Conservation (phyloP, 345 rosid genomes). For the Laguncularia racemosa region DNA sequence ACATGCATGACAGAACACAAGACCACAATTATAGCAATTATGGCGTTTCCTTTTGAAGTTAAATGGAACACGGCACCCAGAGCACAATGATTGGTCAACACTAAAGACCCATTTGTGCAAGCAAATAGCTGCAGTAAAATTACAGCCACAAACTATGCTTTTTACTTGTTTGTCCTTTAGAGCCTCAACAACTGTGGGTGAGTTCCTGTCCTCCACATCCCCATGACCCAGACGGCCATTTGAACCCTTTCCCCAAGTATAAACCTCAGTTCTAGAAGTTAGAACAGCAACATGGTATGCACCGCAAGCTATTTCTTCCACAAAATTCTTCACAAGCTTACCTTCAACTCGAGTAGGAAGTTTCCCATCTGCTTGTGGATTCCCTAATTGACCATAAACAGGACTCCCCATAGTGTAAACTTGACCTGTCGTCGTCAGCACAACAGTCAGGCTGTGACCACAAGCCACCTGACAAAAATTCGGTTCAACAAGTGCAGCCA, state of each 20-base stretch:
- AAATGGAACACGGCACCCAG: slow-evolving; percentile 61
- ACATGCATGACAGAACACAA: slow-evolving; percentile 65
- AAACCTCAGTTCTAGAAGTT: slow-evolving; percentile 75
- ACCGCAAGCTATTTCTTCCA: slow-evolving; percentile 77
- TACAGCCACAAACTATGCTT: slow-evolving; percentile 62
- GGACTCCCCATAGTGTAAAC: slow-evolving; percentile 77
- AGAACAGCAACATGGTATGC: slow-evolving; percentile 69
- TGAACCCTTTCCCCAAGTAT: slow-evolving; percentile 82
- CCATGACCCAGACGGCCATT: slow-evolving; percentile 78
- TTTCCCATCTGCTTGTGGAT: slow-evolving; percentile 61
- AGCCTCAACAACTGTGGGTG: slow-evolving; percentile 54
- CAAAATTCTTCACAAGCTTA: slow-evolving; percentile 49
- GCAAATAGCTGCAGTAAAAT: slow-evolving; percentile 69
- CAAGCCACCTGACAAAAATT: slow-evolving; percentile 71
- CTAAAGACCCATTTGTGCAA: slow-evolving; percentile 75
- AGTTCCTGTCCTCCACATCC: slow-evolving; percentile 54
- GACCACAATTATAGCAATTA: slow-evolving; percentile 76
- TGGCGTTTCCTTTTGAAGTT: slow-evolving; percentile 74
- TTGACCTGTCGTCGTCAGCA: slow-evolving; percentile 58
- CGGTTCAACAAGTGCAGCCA: slow-evolving; percentile 68
- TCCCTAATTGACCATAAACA: slow-evolving; percentile 72
- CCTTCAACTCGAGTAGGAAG: slow-evolving; percentile 59
- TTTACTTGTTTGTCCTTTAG: slow-evolving; percentile 70
- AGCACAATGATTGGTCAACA: slow-evolving; percentile 69
- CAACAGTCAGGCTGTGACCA: slow-evolving; percentile 68